phyloP scores from a whole-genome alignment of 78 protist species.

The Anaeramoeba ignava region DNA sequence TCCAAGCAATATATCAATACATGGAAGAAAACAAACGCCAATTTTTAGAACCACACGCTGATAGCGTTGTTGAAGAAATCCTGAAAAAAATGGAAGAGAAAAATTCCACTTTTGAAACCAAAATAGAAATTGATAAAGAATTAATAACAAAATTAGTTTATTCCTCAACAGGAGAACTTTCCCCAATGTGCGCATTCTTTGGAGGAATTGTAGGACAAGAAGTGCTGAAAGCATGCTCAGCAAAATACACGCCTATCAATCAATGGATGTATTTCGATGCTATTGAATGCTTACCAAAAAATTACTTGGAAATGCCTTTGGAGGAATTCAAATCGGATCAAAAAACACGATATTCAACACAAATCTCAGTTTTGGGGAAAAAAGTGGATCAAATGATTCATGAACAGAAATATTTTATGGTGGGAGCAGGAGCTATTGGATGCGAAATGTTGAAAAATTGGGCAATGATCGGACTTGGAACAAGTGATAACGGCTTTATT shows the following conservation, averaged over 20 bases:
- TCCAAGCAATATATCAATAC: not conserved
- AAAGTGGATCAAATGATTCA: not conserved
- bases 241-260: conserved; percentile 78
- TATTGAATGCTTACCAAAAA: not conserved
- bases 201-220: conserved; percentile 61
- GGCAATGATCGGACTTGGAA: not conserved
- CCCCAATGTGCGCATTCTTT: conserved; percentile 30
- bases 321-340: not conserved
- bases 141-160: not conserved
- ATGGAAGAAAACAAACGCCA: not conserved
- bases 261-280: conserved; percentile 73
- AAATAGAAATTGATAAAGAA: too few species aligned
- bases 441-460: conserved; percentile 85
- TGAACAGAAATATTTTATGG: conserved; percentile 32
- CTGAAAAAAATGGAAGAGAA: too few species aligned
- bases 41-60: not conserved
- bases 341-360: not conserved
- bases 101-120: too few species aligned
- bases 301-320: not conserved
- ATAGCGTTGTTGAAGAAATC: not conserved
- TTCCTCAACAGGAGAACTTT: conserved; percentile 1
- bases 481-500: conserved; percentile 1
- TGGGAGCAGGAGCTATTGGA: conserved; percentile 98
- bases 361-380: not conserved
- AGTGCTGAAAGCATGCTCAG: conserved; percentile 84